Base-by-base conservation (phyloP, 192 early-diverging fungal genomes). In the Kickxella alabastrina region DNA sequence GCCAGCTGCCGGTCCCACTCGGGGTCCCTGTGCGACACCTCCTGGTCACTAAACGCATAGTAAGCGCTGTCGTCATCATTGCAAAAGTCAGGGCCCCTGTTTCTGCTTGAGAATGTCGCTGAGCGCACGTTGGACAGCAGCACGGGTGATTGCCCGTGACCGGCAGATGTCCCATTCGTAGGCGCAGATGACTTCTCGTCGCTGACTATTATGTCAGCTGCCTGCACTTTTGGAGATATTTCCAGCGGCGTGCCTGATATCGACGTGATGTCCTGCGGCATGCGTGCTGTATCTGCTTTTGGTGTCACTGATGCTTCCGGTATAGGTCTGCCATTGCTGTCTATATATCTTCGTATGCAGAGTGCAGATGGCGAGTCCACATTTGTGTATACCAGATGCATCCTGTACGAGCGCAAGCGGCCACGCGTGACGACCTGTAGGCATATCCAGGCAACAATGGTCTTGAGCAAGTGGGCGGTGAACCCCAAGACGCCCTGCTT, bases 401-500 rank as follows among this genome's bases (percentile, higher is more conserved):
- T 50, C 4, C 70, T 48, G 56, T 79, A 79, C 5, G 61, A 53
- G 17, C 51, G 61, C 10, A 50, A 73, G 12, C 83, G 78, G 6
- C 82, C 77, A 47, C 82, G 82, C 9, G 87, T 93, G 12, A 90
- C 87, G 15, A 83, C 79, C 55, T 92, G 90, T n/a, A 93, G 64
- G 47, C 89, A 83, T 0, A 87, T 87, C 77, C 88, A 96, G 6
- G 90, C 89, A 0, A 87, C 86, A 22, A 96, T 50, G 2, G 92
- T 88, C 55, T 93, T 92, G 12, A 90, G 77, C 13, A 93, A 62
- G 14, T 85, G 76, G 22, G 88, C 80, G 19, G 88, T 60, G 29
- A 86, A 82, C 19, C 81, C 78, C 52, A 93, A 76, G 21, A 79
- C 78, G 6, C 86, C 86, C 23, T 80, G 57, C 54, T 83, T 78